Percentiles rank a stretch among this genome's conserved stretches.
Conservation (phyloP, 768 basidiomycete species). For the Boletus coccyginus region DNA sequence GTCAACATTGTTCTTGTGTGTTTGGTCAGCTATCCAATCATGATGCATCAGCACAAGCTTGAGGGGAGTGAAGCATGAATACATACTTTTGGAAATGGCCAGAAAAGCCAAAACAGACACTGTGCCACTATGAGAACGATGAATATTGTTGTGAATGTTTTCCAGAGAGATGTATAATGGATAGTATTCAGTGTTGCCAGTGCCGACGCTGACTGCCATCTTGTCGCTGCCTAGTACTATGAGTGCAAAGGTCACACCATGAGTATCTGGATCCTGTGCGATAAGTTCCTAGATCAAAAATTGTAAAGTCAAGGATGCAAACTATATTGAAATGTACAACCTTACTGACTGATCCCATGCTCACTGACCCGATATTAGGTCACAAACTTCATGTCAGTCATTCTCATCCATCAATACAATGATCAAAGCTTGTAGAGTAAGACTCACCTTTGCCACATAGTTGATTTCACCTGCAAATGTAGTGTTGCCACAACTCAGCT, state of each 20-base stretch:
- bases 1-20: no score
- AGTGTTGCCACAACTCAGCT: no score
- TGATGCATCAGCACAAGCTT: no score
- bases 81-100: constrained; percentile 28
- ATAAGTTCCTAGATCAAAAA: constrained; percentile 20
- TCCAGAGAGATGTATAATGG: constrained; percentile 16
- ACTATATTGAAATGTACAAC: no score
- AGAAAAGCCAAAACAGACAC: constrained; percentile 21
- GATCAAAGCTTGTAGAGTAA: no score
- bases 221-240: constrained; percentile 21
- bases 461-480: background rate
- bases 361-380: constrained; percentile 5
- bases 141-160: constrained; percentile 14
- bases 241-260: constrained; percentile 14
- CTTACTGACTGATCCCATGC: background rate
- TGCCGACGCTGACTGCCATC: constrained; percentile 12
- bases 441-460: background rate
- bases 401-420: background rate
- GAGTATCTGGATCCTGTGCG: constrained; percentile 6
- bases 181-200: constrained; percentile 14
- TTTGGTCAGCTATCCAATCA: no score
- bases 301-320: no score
- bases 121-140: background rate
- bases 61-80: no score
- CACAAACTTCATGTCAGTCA: background rate